Evolutionary conservation across 2,329 filamentous ascomycete genomes (phyloP).

Genomic region (Endoconidiophora laricicola): DNA sequence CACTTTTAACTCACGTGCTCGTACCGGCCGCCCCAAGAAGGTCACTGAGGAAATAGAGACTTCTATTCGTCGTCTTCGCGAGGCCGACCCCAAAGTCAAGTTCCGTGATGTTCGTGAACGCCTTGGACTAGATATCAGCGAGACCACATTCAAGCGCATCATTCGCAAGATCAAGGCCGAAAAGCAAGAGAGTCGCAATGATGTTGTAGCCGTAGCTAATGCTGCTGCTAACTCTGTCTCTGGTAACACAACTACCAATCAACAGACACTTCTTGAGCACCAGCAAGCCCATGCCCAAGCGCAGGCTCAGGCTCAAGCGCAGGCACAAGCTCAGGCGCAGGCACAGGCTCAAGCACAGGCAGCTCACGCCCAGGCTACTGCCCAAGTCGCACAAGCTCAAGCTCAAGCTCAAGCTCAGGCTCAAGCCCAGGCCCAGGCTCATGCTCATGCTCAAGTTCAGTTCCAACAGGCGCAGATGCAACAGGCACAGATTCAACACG

Average conservation of each 20-base stretch:
- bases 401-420: constrained; percentile 6
- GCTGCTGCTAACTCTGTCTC: constrained; percentile 3
- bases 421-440: constrained; percentile 1
- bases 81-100: constrained; percentile 10
- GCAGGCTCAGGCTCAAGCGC: constrained; percentile 1
- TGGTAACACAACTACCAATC: constrained; percentile 1
- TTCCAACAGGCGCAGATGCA: constrained; percentile 18
- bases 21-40: constrained; percentile 12
- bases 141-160: constrained; percentile 12
- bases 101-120: constrained; percentile 11
- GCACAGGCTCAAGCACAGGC: constrained; percentile 2
- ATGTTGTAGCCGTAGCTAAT: background rate
- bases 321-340: constrained; percentile 1
- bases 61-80: constrained; percentile 6
- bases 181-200: background rate
- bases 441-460: constrained; percentile 1
- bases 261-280: constrained; percentile 3
- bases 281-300: constrained; percentile 8
- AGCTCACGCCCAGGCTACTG: constrained; percentile 2
- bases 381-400: background rate
- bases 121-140: constrained; percentile 11
- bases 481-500: constrained; percentile 21
- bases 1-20: constrained; percentile 11
- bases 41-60: constrained; percentile 10
- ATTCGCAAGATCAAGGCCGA: constrained; percentile 10